Conservation (phyloP, 73 alveolate genomes). For the Paramecium pentaurelia region DNA sequence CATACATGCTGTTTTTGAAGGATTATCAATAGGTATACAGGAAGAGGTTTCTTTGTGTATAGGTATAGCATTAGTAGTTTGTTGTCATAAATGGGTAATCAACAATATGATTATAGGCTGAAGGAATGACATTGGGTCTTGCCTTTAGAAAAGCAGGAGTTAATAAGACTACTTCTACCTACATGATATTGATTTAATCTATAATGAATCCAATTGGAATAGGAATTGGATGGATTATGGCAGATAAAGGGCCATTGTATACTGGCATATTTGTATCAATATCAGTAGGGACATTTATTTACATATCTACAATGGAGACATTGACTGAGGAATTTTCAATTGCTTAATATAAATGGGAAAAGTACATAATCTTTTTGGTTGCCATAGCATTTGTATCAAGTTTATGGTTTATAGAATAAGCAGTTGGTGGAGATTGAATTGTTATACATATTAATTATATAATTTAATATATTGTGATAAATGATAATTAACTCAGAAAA, state of each 20-base stretch:
- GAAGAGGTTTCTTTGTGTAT: conserved; percentile 69
- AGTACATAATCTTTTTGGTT: conserved; percentile 27
- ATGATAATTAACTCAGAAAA: neutral
- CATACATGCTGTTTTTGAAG: conserved; percentile 93
- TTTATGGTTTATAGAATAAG: conserved; percentile 60
- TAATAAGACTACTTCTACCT: conserved; percentile 28
- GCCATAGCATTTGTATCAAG: conserved; percentile 53
- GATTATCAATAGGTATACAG: conserved; percentile 89
- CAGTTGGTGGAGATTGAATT: conserved; percentile 46
- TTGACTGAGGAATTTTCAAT: conserved; percentile 80
- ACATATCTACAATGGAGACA: conserved; percentile 87
- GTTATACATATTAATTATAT: neutral
- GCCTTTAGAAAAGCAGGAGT: conserved; percentile 55
- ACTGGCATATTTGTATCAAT: conserved; percentile 77
- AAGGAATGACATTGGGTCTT: conserved; percentile 81
- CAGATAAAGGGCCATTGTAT: conserved; percentile 70
- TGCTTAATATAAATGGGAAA: conserved; percentile 27
- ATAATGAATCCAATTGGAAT: conserved; percentile 83
- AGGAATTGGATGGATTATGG: conserved; percentile 78
- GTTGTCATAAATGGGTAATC: conserved; percentile 89
- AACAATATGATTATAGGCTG: conserved; percentile 46
- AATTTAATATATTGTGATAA: neutral
- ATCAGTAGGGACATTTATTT: conserved; percentile 91
- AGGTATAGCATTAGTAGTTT: conserved; percentile 80
- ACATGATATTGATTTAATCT: conserved; percentile 64